phyloP scores from a whole-genome alignment of 2,329 filamentous ascomycete species.

The Aureobasidium sp. region DNA sequence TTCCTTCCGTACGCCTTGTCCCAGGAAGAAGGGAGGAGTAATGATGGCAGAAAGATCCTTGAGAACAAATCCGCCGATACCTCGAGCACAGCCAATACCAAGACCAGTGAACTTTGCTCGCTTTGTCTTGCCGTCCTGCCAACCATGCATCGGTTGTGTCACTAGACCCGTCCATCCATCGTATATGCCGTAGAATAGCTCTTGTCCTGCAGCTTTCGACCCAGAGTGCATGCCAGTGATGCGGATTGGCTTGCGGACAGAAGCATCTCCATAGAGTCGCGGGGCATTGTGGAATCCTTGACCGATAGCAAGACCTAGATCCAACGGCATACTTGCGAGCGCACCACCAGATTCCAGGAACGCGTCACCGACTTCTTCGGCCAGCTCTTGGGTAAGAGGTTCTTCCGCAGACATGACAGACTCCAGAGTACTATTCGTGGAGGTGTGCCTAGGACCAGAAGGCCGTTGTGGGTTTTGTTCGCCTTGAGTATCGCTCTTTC shows the following conservation, averaged over 20 bases:
- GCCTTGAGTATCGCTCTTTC: slow-evolving; percentile 2
- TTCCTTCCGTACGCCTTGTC: slow-evolving; percentile 76
- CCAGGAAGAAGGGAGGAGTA: slow-evolving; percentile 68
- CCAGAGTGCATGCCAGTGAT: slow-evolving; percentile 73
- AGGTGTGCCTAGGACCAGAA: slow-evolving; percentile 18
- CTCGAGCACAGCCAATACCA: slow-evolving; percentile 63
- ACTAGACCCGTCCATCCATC: slow-evolving; percentile 76
- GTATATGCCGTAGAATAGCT: slow-evolving; percentile 55
- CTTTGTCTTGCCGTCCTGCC: slow-evolving; percentile 43
- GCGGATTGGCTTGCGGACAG: slow-evolving; percentile 68
- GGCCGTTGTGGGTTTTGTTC: slow-evolving; percentile 6
- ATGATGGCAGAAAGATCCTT: slow-evolving; percentile 66
- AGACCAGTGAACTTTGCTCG: slow-evolving; percentile 26
- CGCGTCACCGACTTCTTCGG: slow-evolving; percentile 58
- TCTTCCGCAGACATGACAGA: slow-evolving; percentile 25
- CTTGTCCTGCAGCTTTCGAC: slow-evolving; percentile 66
- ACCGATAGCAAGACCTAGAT: slow-evolving; percentile 73
- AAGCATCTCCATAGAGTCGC: slow-evolving; percentile 76
- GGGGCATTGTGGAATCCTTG: slow-evolving; percentile 86
- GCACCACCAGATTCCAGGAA: slow-evolving; percentile 66
- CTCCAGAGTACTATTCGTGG: slow-evolving; percentile 22
- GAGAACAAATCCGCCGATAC: slow-evolving; percentile 70
- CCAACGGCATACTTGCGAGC: slow-evolving; percentile 74
- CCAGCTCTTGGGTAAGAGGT: slow-evolving; percentile 30
- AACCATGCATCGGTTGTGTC: slow-evolving; percentile 66